A percentile compares a stretch with the other conserved stretches of the same genome.
phyloP scores from a whole-genome alignment of 2,329 filamentous ascomycete species.

The Microcera coccophila region DNA sequence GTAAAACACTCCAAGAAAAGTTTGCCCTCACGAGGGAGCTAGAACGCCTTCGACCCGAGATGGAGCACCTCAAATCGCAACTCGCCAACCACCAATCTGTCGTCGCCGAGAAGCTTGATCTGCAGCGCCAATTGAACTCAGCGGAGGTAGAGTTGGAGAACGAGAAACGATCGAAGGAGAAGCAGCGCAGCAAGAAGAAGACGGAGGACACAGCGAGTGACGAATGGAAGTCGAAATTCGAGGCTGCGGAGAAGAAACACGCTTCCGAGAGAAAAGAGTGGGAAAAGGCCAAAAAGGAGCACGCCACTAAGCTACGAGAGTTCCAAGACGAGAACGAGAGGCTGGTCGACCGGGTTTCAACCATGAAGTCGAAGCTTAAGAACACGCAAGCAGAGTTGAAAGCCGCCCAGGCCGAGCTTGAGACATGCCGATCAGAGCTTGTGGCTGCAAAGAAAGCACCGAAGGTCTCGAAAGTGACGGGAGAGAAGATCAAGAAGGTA shows the following conservation, averaged over 20 bases:
- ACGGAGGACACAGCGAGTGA: constrained; percentile 40
- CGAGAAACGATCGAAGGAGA: constrained; percentile 51
- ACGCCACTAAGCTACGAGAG: constrained; percentile 55
- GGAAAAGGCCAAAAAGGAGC: constrained; percentile 43
- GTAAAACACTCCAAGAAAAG: constrained; percentile 62
- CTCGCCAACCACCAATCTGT: constrained; percentile 60
- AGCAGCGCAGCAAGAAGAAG: constrained; percentile 29
- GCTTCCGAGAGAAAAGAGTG: constrained; percentile 42
- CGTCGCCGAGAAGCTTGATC: constrained; percentile 71
- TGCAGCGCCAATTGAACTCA: constrained; percentile 73
- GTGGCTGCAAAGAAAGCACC: constrained; percentile 26
- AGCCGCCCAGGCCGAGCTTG: constrained; percentile 45
- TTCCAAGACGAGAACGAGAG: constrained; percentile 59
- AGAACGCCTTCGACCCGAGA: constrained; percentile 50
- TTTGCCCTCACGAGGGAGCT: constrained; percentile 51
- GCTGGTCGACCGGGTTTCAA: constrained; percentile 67
- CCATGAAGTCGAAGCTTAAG: constrained; percentile 65
- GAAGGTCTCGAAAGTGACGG: constrained; percentile 9
- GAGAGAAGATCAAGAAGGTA: constrained; percentile 22
- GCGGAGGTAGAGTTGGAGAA: constrained; percentile 79
- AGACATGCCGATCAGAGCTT: constrained; percentile 40
- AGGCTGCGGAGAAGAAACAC: constrained; percentile 34
- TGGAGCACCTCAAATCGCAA: constrained; percentile 54
- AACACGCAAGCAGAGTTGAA: constrained; percentile 70
- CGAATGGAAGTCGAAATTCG: constrained; percentile 37